These are phyloP conservation scores for Pseudozyma pruni DNA, from an alignment of 1,284 basidiomycete species.

Conservation along the genomic window DNA sequence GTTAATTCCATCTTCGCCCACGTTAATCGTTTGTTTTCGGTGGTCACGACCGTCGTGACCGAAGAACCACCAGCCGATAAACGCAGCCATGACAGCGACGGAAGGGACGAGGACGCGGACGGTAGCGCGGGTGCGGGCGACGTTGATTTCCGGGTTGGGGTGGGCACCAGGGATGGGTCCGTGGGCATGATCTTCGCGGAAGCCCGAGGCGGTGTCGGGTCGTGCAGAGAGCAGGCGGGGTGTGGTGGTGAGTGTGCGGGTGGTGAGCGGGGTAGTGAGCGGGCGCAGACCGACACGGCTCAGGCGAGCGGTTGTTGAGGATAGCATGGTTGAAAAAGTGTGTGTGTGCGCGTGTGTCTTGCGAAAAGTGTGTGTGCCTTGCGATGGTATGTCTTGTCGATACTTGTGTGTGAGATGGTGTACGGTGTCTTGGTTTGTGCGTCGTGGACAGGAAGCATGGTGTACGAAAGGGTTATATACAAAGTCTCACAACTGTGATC, in stretches of 20 bases:
- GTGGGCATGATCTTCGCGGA: slow-evolving; percentile 35
- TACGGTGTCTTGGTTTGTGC: too few relatives aligned
- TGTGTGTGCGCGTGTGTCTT: neutral
- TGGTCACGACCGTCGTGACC: slow-evolving; percentile 39
- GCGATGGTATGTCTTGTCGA: too few relatives aligned
- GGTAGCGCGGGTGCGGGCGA: slow-evolving; percentile 33
- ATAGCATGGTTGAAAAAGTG: slow-evolving; percentile 25
- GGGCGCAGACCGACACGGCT: slow-evolving; percentile 12
- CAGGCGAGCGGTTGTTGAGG: slow-evolving; percentile 9
- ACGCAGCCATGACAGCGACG: slow-evolving; percentile 35
- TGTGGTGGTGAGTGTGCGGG: slow-evolving; percentile 15
- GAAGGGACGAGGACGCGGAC: slow-evolving; percentile 44
- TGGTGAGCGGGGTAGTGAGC: neutral
- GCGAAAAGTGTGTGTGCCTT: neutral
- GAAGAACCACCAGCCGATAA: slow-evolving; percentile 56
- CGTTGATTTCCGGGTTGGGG: slow-evolving; percentile 39
- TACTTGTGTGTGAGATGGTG: neutral
- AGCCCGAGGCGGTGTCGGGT: slow-evolving; percentile 33
- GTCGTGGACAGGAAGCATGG: too few relatives aligned
- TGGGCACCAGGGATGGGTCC: slow-evolving; percentile 39
- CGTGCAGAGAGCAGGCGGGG: slow-evolving; percentile 26
- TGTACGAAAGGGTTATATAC: neutral
- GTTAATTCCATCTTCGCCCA: slow-evolving; percentile 41
- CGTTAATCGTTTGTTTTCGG: slow-evolving; percentile 31
- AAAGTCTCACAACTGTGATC: neutral